Percentiles rank a stretch among this genome's conserved stretches.
Conservation (phyloP, 177 flowering plant genomes). For the Vitis hybrid region DNA sequence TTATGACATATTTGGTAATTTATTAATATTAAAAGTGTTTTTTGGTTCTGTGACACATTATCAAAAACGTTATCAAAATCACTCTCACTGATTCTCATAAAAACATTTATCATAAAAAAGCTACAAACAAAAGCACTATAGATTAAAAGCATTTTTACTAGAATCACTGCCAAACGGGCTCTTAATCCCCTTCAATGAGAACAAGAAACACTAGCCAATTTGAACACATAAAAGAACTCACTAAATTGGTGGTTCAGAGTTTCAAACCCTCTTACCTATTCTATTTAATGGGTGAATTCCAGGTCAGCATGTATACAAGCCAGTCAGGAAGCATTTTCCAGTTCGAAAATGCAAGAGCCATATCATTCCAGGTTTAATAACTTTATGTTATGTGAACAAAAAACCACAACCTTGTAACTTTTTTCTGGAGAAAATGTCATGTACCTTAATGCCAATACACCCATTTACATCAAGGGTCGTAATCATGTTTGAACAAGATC, state of each 20-base stretch:
- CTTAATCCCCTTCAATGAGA: too few species aligned
- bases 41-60: too few species aligned
- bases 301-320: background rate
- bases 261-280: background rate
- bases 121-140: too few species aligned
- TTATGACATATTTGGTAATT: too few species aligned
- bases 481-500: slow-evolving; percentile 54
- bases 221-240: background rate
- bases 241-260: background rate
- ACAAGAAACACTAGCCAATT: background rate
- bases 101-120: too few species aligned
- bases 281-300: background rate
- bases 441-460: slow-evolving; percentile 85
- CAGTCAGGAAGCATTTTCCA: background rate
- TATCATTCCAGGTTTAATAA: background rate
- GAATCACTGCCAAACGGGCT: too few species aligned
- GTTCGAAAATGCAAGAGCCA: background rate
- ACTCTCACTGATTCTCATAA: too few species aligned
- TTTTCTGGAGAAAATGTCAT: background rate
- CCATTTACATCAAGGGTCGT: slow-evolving; percentile 97
- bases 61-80: too few species aligned
- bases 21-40: too few species aligned
- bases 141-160: too few species aligned
- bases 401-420: background rate
- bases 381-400: background rate